Percentiles rank a stretch among this genome's conserved stretches.
These are phyloP conservation scores for Conticribra weissflogii DNA, from an alignment of 108 stramenopile species.

Conservation along the genomic window DNA sequence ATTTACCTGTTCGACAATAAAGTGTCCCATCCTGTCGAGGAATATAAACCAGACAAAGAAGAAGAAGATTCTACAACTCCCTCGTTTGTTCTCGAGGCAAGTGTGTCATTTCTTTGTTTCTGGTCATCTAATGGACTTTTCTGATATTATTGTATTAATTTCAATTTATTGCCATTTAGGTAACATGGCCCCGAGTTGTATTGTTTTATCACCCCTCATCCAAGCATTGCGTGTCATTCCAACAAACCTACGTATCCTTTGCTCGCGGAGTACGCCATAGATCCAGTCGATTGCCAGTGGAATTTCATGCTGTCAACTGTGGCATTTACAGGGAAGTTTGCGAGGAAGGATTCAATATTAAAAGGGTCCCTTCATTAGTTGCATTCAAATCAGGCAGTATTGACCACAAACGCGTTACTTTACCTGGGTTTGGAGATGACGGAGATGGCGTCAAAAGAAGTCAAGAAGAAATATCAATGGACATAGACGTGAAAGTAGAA, in stretches of 20 bases:
- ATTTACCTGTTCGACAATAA: conserved; percentile 37
- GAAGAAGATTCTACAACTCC: conserved; percentile 29
- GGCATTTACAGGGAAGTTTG: conserved; percentile 46
- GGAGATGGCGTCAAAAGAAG: conserved; percentile 6
- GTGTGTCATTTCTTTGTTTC: no score
- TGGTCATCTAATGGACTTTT: no score
- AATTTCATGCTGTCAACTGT: conserved; percentile 53
- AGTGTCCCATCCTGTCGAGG: conserved; percentile 36
- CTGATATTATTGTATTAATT: no score
- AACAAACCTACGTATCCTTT: conserved; percentile 28
- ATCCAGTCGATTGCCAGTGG: conserved; percentile 46
- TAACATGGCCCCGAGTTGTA: conserved; percentile 54
- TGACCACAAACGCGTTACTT: conserved; percentile 13
- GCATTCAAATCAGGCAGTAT: conserved; percentile 46
- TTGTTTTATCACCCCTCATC: conserved; percentile 54
- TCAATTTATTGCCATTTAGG: no score
- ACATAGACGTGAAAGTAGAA: conserved; percentile 23
- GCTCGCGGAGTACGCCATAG: conserved; percentile 38
- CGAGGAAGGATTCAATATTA: conserved; percentile 38
- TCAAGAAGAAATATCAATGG: conserved; percentile 14
- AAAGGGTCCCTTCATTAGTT: conserved; percentile 40
- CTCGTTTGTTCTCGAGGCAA: conserved; percentile 52
- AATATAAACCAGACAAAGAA: conserved; percentile 39
- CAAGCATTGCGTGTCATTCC: conserved; percentile 30
- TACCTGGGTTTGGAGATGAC: conserved; percentile 17